These are phyloP conservation scores for Lizonia empirigonia DNA, from an alignment of 2,329 filamentous ascomycete species.

Conservation along the genomic window DNA sequence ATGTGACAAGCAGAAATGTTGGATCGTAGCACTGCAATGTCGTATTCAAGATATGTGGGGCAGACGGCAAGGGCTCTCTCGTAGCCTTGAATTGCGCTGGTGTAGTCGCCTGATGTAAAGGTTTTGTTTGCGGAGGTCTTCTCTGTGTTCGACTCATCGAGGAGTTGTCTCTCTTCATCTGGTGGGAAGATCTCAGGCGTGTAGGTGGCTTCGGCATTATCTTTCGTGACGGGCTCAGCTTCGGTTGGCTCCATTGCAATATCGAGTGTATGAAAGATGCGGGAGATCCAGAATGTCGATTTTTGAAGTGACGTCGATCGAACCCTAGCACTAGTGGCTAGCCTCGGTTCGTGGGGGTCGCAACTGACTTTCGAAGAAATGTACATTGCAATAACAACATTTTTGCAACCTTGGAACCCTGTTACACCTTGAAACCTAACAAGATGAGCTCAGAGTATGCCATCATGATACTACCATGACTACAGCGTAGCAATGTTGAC, in stretches of 20 bases:
- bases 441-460: constrained; percentile 27
- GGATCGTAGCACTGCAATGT: constrained; percentile 82
- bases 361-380: constrained; percentile 14
- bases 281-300: too few relatives aligned
- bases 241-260: constrained; percentile 20
- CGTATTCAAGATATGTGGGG: constrained; percentile 85
- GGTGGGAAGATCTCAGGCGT: constrained; percentile 37
- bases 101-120: constrained; percentile 74
- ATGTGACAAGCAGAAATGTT: constrained; percentile 91
- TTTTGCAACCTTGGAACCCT: too few relatives aligned
- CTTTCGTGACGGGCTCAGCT: constrained; percentile 7
- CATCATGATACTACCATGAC: too few relatives aligned
- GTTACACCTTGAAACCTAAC: too few relatives aligned
- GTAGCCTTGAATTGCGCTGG: constrained; percentile 81
- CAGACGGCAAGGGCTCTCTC: constrained; percentile 78
- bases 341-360: constrained; percentile 29
- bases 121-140: constrained; percentile 79
- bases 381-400: too few relatives aligned
- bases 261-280: too few relatives aligned
- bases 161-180: constrained; percentile 56
- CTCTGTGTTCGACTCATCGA: constrained; percentile 72
- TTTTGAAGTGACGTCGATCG: constrained; percentile 30
- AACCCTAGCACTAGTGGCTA: constrained; percentile 16
- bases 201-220: constrained; percentile 8
- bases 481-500: constrained; percentile 4